phyloP scores from a whole-genome alignment of 2,329 filamentous ascomycete species.

The Pestalotiopsis sp. region DNA sequence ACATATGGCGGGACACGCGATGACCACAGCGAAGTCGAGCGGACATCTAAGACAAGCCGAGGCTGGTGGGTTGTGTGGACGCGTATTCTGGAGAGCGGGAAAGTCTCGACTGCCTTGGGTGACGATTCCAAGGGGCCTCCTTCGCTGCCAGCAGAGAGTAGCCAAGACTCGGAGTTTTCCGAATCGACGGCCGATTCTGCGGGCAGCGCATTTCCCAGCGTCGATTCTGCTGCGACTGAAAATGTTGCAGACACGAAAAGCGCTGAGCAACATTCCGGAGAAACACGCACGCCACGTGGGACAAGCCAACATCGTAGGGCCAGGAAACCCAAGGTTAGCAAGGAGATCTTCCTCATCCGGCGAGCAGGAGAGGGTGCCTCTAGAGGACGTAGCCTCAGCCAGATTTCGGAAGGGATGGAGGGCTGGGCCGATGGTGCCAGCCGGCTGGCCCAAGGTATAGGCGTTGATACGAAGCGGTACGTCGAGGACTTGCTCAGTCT shows the following conservation, averaged over 20 bases:
- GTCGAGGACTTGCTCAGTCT: conserved; percentile 73
- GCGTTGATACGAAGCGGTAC: conserved; percentile 75
- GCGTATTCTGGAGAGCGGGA: conserved; percentile 45
- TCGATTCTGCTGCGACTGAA: background rate
- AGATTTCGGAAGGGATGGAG: conserved; percentile 37
- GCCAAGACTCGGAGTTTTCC: conserved; percentile 6
- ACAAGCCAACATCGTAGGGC: conserved; percentile 13
- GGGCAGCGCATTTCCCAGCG: background rate
- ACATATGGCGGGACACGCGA: conserved; percentile 52
- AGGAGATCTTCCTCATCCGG: conserved; percentile 65
- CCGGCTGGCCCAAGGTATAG: conserved; percentile 71
- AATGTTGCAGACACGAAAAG: background rate
- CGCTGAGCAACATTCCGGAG: background rate
- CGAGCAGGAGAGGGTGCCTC: conserved; percentile 55
- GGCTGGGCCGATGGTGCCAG: conserved; percentile 59
- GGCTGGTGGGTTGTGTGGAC: conserved; percentile 75
- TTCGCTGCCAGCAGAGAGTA: background rate
- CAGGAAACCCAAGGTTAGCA: conserved; percentile 37
- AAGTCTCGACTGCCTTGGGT: background rate
- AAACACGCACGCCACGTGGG: conserved; percentile 12
- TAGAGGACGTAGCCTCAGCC: conserved; percentile 35
- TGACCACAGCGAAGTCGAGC: conserved; percentile 52
- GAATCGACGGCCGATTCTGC: background rate
- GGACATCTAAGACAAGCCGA: conserved; percentile 66
- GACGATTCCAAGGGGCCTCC: background rate